Base-by-base conservation (phyloP, 176 grass and related monocot species). In the Stipa capillata region DNA sequence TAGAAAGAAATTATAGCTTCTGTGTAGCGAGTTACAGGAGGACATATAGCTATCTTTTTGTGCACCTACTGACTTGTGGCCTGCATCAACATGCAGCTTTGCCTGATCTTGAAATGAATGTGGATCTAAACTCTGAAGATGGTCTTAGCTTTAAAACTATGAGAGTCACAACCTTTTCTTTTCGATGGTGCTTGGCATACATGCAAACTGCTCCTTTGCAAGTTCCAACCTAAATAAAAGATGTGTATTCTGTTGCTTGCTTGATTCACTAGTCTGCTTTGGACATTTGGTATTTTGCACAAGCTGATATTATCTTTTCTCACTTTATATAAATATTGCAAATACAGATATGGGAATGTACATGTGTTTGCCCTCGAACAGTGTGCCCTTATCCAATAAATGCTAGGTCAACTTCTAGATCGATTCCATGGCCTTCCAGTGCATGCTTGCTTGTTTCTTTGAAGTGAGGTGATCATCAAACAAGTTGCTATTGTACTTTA, bases 311-410 rank as follows among this genome's bases (percentile, higher is more conserved):
- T 50, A 47, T 79, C 61, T 5, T 21, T 72, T 62, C 53, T 54
- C 62, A 62, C 37, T n/a, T 13, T 27, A 40, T 48, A 43, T 25
- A 73, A 23, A 73, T 79, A 35, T 73, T 84, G 69, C 50, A 31
- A 83, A 79, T 74, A 51, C 71, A 80, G 53, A 71, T 75, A 80
- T 50, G 57, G 63, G 47, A 84, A 70, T 72, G n/a, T 47, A 47
- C 70, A 64, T 70, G 77, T 81, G 58, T 28, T 81, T 81, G 25
- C 61, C 69, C 63, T 89, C 13, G 77, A 85, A 76, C 52, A 49
- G 82, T 48, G 77, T 89, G 82, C 82, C 82, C 64, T 71, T 71
- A 77, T 89, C 71, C 71, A 81, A 81, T 89, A 81, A 89, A 85
- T 81, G 72, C 72, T 56, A 71, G 31, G 87, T 85, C 87, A 85